Evolutionary conservation across 768 basidiomycete species (phyloP), one percentile per base, ranked within the genome.

Genomic region (Tubosaeta sp.): DNA sequence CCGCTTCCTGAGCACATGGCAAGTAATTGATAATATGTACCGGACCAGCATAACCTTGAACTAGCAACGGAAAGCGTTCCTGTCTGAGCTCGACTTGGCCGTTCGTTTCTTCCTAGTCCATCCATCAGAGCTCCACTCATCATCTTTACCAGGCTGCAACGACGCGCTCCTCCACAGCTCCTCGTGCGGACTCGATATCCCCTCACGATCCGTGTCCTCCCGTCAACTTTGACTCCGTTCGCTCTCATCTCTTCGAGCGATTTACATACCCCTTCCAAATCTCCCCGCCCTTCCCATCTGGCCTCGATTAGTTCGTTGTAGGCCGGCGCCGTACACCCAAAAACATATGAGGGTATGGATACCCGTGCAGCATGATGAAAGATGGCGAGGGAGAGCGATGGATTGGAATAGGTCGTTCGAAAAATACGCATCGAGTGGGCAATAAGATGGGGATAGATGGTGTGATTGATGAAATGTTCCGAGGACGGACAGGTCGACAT

Each of bases 221-320:
- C 63, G 59, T 94, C 84, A 36, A 79, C 69, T 31, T 74, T 76
- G 12, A 95, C 83, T 13, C 87, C 89, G 58, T 94, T 91, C 34
- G 82, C 74, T 21, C 72, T 68, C 92, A 96, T 94, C 65, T 94
- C 93, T 51, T 84, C 77, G 16, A 95, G 68, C 6, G 85, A 81
- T 18, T 80, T 77, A 46, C 79, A 79, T 0, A 93, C 84, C 24
- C 87, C 89, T 41, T 78, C 76, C 31, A 94, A 70, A 70, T 95
- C 91, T n/a, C 80, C 80, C 73, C 94, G 90, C 49, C 77, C 81
- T 8, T 73, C 69, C 94, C 94, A 97, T 18, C 82, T 81, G n/a
- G 88, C 91, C 60, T 81, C 75, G 24, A 97, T 80, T 18, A 94
- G 76, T 64, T 95, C 91, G 67, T 94, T 92, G 69, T 95, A 96